Evolutionary conservation across 2,329 filamentous ascomycete genomes (phyloP).

Genomic region (Aspergillus sclerotialis): DNA sequence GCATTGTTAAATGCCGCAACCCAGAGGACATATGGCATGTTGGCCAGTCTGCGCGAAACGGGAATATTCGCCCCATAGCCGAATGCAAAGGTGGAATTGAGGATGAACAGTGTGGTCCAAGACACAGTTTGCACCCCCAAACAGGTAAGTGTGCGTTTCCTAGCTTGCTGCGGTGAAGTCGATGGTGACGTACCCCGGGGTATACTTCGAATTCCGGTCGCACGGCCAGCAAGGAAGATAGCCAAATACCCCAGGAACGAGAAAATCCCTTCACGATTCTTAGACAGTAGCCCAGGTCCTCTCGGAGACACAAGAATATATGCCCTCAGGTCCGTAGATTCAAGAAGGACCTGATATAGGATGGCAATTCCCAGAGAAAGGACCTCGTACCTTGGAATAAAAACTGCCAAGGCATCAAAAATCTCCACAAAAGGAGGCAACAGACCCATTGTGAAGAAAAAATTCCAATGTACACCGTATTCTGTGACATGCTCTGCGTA

Average conservation of each 20-base stretch:
- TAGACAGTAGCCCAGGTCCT: constrained; percentile 64
- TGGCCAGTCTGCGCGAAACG: constrained; percentile 84
- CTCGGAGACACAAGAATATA: constrained; percentile 80
- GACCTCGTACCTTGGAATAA: constrained; percentile 69
- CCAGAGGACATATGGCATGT: constrained; percentile 90
- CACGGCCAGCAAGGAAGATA: constrained; percentile 87
- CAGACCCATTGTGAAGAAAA: constrained; percentile 92
- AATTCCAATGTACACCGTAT: constrained; percentile 99
- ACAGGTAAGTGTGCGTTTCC: constrained; percentile 54
- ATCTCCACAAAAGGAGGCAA: constrained; percentile 83
- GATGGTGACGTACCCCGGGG: constrained; percentile 50
- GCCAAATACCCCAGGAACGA: constrained; percentile 90
- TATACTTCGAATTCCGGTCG: constrained; percentile 71
- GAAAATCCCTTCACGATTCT: constrained; percentile 93
- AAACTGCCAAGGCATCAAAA: constrained; percentile 63
- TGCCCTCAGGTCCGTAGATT: constrained; percentile 68
- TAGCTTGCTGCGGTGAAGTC: constrained; percentile 37
- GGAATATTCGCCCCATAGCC: constrained; percentile 59
- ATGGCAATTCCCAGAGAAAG: constrained; percentile 64
- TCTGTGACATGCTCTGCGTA: constrained; percentile 97
- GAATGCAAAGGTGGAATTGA: constrained; percentile 61
- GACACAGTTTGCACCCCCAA: constrained; percentile 58
- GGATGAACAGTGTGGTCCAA: constrained; percentile 65
- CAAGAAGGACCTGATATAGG: constrained; percentile 67
- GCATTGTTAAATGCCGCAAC: constrained; percentile 81